A percentile compares a stretch with the other conserved stretches of the same genome.
phyloP scores from a whole-genome alignment of 139 green algal species.

The Desmodesmus armatus region DNA sequence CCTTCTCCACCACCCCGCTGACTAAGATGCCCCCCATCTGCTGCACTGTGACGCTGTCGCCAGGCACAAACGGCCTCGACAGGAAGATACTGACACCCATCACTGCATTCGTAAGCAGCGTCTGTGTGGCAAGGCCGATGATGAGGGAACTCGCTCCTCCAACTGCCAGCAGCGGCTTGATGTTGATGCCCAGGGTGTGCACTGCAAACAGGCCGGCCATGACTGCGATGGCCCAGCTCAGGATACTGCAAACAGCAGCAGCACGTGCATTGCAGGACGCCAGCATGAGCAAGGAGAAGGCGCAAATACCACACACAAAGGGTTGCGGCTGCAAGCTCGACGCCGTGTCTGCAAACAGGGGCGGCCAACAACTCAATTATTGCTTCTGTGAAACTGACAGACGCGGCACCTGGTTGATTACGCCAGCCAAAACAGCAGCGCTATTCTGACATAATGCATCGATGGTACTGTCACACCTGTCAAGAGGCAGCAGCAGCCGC shows the following conservation, averaged over 20 bases:
- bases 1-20: conserved; percentile 14
- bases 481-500: conserved; percentile 31
- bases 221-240: conserved; percentile 20
- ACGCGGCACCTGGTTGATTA: background rate
- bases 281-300: background rate
- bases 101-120: conserved; percentile 22
- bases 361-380: no score
- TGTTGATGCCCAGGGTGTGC: conserved; percentile 28
- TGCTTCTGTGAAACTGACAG: background rate
- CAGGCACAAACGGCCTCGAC: conserved; percentile 21
- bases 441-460: background rate
- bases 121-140: conserved; percentile 30
- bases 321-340: background rate
- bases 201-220: background rate
- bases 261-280: background rate
- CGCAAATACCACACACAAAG: no score
- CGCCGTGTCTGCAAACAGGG: no score
- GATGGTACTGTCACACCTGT: background rate
- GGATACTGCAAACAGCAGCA: conserved; percentile 19
- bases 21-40: background rate
- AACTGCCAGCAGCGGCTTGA: conserved; percentile 25
- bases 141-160: conserved; percentile 21
- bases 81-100: conserved; percentile 30
- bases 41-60: conserved; percentile 30
- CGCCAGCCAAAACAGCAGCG: background rate